Evolutionary conservation across 306 rosid genomes (phyloP).

Genomic region (Pterocarpus macrocarpus): DNA sequence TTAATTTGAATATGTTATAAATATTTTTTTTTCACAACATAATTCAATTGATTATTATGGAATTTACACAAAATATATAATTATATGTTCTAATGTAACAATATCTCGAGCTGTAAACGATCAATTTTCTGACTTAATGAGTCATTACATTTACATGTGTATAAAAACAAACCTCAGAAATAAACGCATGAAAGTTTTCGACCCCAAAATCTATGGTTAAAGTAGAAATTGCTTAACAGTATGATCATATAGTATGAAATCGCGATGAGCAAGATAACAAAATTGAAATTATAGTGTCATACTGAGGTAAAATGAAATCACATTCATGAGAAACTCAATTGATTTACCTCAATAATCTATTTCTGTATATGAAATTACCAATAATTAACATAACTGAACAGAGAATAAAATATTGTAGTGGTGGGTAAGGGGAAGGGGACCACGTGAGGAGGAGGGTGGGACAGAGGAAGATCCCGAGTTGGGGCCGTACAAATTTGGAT

Average conservation of each 20-base stretch:
- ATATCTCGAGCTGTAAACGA: too few relatives aligned
- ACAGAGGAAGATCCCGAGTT: conserved; percentile 33
- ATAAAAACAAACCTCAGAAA: too few relatives aligned
- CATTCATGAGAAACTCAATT: too few relatives aligned
- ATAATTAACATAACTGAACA: background rate
- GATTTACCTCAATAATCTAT: too few relatives aligned
- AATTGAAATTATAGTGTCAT: background rate
- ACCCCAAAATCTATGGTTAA: background rate
- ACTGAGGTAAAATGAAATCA: background rate
- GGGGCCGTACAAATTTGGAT: conserved; percentile 53
- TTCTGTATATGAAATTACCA: background rate
- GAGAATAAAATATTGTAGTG: background rate
- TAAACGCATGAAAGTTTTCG: background rate
- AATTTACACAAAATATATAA: background rate
- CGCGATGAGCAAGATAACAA: background rate
- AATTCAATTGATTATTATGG: background rate
- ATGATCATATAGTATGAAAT: background rate
- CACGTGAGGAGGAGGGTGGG: conserved; percentile 36
- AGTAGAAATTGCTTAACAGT: background rate
- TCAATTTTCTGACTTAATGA: too few relatives aligned
- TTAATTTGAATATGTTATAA: too few relatives aligned
- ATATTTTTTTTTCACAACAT: background rate
- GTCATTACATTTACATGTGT: background rate
- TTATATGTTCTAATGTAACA: background rate
- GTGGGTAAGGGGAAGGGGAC: conserved; percentile 7